Conservation (phyloP, 345 rosid species). For the Brassica juncea region DNA sequence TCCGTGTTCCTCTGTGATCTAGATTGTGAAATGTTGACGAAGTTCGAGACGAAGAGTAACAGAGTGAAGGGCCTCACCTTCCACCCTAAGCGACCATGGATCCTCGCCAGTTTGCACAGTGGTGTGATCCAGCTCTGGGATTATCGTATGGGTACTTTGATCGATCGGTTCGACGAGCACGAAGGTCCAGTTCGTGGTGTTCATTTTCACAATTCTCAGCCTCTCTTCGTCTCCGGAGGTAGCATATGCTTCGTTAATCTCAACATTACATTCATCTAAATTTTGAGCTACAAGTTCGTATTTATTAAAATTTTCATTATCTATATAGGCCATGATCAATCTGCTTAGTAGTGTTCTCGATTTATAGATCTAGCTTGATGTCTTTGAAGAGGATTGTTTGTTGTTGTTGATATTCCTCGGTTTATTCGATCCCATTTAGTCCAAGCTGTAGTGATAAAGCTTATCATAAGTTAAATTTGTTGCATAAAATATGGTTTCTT, state of each 20-base stretch:
- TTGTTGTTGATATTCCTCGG: background rate
- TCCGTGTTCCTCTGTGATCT: conserved; percentile 25
- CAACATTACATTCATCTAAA: background rate
- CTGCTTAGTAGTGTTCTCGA: background rate
- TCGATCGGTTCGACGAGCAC: conserved; percentile 87
- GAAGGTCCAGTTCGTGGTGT: conserved; percentile 98
- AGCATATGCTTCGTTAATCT: conserved; percentile 26
- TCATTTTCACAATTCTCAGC: conserved; percentile 88
- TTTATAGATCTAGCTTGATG: background rate
- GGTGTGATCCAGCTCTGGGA: conserved; percentile 99
- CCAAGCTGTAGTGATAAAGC: conserved; percentile 5
- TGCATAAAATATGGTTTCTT: background rate
- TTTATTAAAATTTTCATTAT: background rate
- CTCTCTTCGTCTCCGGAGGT: conserved; percentile 94
- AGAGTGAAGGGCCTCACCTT: conserved; percentile 96
- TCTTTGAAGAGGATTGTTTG: background rate
- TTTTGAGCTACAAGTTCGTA: background rate
- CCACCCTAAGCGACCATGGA: conserved; percentile 92
- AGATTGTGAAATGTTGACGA: conserved; percentile 62
- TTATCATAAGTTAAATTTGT: background rate
- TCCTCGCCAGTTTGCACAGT: conserved; percentile 92
- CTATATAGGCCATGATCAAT: too few relatives aligned
- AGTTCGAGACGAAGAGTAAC: conserved; percentile 94
- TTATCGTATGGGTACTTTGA: conserved; percentile 88
- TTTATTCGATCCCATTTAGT: conserved; percentile 4